Base-by-base conservation (phyloP, 352 stramenopile species). In the Pythium dissotocum region DNA sequence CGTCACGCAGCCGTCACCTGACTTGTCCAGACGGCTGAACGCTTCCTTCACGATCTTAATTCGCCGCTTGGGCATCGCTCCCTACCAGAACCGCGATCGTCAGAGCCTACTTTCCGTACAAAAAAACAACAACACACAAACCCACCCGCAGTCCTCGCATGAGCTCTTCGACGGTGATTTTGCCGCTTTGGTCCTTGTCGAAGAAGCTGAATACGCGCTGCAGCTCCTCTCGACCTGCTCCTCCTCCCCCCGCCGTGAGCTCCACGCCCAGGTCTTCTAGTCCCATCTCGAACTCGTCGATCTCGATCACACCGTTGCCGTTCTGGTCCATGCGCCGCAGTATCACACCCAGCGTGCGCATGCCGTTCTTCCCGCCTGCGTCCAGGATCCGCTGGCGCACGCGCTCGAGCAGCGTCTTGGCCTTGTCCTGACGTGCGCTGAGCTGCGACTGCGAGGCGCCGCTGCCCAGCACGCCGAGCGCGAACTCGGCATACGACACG, bases 81-180 rank as follows among this genome's bases (percentile, higher is more conserved):
- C 83, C 85, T 93, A 64, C 30, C 35, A 16, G 4, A 49, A 65
- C 10, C 51, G 40, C 24, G 13, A 28, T 10, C 5, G 10, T 32
- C 28, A 30, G 16, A 5, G 18, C 26, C 18, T 24, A 24, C 21
- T 24, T 24, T 42, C 21, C 28, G 9, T n/a, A 57, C 51, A 57
- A 21, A 10, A 10, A n/a, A 21, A 44, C n/a, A 30, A 10, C 1
- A 48, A 8, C 44, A 26, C 13, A 10, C 56, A 46, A 10, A 78
- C 72, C 55, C 66, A 90, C 89, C 42, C 89, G 77, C 21, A 98
- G 75, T 4, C 85, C 90, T 26, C 89, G 82, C 63, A 98, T 79
- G 36, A 98, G 90, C 65, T 98, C 94, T 32, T 96, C 82, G 24
- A 95, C 78, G 7, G 87, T 94, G 63, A 98, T 90, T 32, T 78